Base-by-base conservation (phyloP, 768 basidiomycete genomes). In the Boletus rex-veris region DNA sequence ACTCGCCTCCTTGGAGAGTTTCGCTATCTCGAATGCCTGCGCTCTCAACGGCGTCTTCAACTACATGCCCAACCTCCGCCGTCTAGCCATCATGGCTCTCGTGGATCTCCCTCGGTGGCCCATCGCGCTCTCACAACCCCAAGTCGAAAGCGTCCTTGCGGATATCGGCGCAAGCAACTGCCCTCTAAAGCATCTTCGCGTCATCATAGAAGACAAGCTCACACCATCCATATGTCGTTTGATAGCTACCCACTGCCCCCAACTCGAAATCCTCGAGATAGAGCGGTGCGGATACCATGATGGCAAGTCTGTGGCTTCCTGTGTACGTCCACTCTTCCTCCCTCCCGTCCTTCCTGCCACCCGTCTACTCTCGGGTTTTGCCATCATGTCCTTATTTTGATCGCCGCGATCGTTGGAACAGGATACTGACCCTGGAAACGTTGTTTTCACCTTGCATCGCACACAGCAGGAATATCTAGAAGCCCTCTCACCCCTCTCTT, bases 201-300 rank as follows among this genome's bases (percentile, higher is more conserved):
- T 71, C 45, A 69, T 71, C 5, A 61, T 71, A 54, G 70, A 71
- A 55, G 70, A 71, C 62, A 73, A 73, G 48, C 64, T 71, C 35
- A 71, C 65, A 6, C 70, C 70, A 24, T 24, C 46, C 39, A 59
- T 72, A 42, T 73, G 72, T 48, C 57, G 47, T 19, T 49, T 56
- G 40, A 70, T 71, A n/a, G 24, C 71, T 35, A 48, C 55, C 35
- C 58, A 67, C 28, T 67, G 69, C 21, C 71, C 71, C 15, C 64
- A 64, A 35, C 55, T 71, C 18, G 71, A 71, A 57, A 38, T 59
- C 28, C 66, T 71, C 45, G 70, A 71, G 39, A 72, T 71, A 7
- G 70, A 71, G 51, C 64, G 68, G 44, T 71, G 70, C 50, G 70
- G 70, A 5, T 71, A 71, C 63, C 70, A 71, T 56, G 70, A 71